Percentiles rank a stretch among this genome's conserved stretches.
Evolutionary conservation across 1,139 yeast species (phyloP).

Genomic region (Eremothecium cymbalariae): DNA sequence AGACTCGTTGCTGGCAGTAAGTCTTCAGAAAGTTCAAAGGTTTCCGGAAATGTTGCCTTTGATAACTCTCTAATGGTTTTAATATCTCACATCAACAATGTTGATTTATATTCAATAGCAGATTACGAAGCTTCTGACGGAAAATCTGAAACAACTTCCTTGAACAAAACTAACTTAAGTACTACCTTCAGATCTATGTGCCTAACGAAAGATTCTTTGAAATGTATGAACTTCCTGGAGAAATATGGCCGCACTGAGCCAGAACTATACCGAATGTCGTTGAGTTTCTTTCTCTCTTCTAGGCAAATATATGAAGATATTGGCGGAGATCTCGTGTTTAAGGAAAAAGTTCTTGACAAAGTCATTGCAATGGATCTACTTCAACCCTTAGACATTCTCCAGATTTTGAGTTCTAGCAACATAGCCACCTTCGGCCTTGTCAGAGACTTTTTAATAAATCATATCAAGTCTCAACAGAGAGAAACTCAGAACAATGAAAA

Average conservation of each 20-base stretch:
- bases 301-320: constrained; percentile 46
- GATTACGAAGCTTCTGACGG: constrained; percentile 39
- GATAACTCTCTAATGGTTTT: constrained; percentile 57
- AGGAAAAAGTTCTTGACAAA: constrained; percentile 41
- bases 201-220: constrained; percentile 48
- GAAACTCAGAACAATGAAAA: constrained; percentile 64
- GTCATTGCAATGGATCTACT: constrained; percentile 49
- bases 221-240: constrained; percentile 49
- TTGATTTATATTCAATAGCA: constrained; percentile 32
- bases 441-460: constrained; percentile 58
- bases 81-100: constrained; percentile 57
- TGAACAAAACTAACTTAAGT: constrained; percentile 36
- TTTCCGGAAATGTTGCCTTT: constrained; percentile 25
- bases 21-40: constrained; percentile 6
- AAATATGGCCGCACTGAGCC: constrained; percentile 57
- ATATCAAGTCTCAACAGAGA: constrained; percentile 50
- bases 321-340: constrained; percentile 44
- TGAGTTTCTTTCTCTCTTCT: constrained; percentile 57
- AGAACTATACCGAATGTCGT: constrained; percentile 56
- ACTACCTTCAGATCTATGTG: constrained; percentile 60
- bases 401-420: constrained; percentile 54
- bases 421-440: constrained; percentile 68
- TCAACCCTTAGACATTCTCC: constrained; percentile 70
- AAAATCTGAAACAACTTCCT: constrained; percentile 11
- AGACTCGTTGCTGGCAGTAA: constrained; percentile 14